These are phyloP conservation scores for Hypoxylon subgilvum DNA, from an alignment of 495 filamentous ascomycete genomes.

Conservation along the genomic window DNA sequence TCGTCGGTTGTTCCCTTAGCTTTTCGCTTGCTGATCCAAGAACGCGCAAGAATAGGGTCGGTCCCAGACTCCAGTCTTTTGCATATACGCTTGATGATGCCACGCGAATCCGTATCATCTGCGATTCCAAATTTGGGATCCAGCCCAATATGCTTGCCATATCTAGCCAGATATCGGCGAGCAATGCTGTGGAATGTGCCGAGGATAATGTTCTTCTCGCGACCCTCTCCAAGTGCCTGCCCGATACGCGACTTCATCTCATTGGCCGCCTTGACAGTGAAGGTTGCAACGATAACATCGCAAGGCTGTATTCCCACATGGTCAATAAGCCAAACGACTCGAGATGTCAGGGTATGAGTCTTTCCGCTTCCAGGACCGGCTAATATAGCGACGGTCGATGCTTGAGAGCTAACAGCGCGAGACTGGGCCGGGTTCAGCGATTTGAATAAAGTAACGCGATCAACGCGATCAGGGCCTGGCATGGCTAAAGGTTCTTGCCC, in stretches of 20 bases:
- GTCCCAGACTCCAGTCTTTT: slow-evolving; percentile 72
- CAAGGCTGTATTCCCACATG: slow-evolving; percentile 77
- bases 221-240: slow-evolving; percentile 74
- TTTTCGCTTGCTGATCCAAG: slow-evolving; percentile 86
- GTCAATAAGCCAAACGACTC: slow-evolving; percentile 92
- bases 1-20: slow-evolving; percentile 65
- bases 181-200: slow-evolving; percentile 97
- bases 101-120: slow-evolving; percentile 78
- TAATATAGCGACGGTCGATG: slow-evolving; percentile 85
- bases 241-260: slow-evolving; percentile 94
- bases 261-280: slow-evolving; percentile 93
- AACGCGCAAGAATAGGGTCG: slow-evolving; percentile 70
- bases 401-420: slow-evolving; percentile 80
- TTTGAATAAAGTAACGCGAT: slow-evolving; percentile 64
- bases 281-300: slow-evolving; percentile 96
- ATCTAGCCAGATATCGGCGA: slow-evolving; percentile 80
- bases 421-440: slow-evolving; percentile 85
- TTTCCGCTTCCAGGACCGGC: slow-evolving; percentile 86
- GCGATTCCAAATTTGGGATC: slow-evolving; percentile 89
- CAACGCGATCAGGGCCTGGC: slow-evolving; percentile 1
- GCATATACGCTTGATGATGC: slow-evolving; percentile 80
- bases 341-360: slow-evolving; percentile 93
- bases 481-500: slow-evolving; percentile 22
- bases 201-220: slow-evolving; percentile 79
- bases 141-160: slow-evolving; percentile 86